Evolutionary conservation across 1,284 basidiomycete genomes (phyloP).

Genomic region (Omphalotus olearius): DNA sequence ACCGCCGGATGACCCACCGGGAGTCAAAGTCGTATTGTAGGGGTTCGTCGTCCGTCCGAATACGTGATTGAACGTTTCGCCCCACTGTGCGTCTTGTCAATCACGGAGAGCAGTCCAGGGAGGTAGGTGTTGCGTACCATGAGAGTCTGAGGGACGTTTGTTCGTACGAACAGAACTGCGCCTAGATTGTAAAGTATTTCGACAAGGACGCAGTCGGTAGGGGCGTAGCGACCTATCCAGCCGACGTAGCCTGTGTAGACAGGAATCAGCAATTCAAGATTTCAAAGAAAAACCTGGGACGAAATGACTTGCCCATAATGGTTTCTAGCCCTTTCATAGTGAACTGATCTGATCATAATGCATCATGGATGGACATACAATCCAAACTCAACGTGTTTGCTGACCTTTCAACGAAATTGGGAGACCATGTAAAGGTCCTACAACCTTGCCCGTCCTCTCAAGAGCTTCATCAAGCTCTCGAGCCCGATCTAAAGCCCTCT

Average conservation of each 20-base stretch:
- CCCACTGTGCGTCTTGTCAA: slow-evolving; percentile 37
- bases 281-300: background rate
- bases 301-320: slow-evolving; percentile 45
- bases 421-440: slow-evolving; percentile 61
- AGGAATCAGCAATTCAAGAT: background rate
- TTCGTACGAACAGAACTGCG: slow-evolving; percentile 66
- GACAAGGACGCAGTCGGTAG: slow-evolving; percentile 54
- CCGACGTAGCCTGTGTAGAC: slow-evolving; percentile 55
- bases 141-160: slow-evolving; percentile 69
- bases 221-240: slow-evolving; percentile 54
- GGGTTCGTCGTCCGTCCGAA: slow-evolving; percentile 47
- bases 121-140: slow-evolving; percentile 35
- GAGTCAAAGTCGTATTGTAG: slow-evolving; percentile 42
- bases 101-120: slow-evolving; percentile 20
- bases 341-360: slow-evolving; percentile 42
- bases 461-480: slow-evolving; percentile 51
- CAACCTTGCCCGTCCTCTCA: slow-evolving; percentile 38
- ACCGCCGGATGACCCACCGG: slow-evolving; percentile 59
- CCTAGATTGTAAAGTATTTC: slow-evolving; percentile 57
- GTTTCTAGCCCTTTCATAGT: slow-evolving; percentile 58
- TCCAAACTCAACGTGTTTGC: background rate
- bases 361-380: background rate
- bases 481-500: slow-evolving; percentile 54
- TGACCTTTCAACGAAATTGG: slow-evolving; percentile 54
- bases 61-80: slow-evolving; percentile 51